These are phyloP conservation scores for Cryptosporidium ubiquitum DNA, from an alignment of 169 alveolate species.

Conservation along the genomic window DNA sequence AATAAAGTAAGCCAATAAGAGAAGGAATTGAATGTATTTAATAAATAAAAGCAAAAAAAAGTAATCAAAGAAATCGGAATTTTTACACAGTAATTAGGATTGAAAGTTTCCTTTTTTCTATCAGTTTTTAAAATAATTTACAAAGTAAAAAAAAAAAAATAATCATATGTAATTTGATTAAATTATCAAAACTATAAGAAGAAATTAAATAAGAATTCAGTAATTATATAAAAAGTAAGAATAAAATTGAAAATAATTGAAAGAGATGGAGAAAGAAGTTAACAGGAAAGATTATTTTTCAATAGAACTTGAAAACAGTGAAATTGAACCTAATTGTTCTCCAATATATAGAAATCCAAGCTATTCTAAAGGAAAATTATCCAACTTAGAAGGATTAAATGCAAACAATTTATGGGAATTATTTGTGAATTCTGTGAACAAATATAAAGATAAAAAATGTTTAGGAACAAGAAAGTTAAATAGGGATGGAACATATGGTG, in stretches of 20 bases:
- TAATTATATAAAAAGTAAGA: background rate
- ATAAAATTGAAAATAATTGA: background rate
- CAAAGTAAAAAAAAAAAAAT: too few species aligned
- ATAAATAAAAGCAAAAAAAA: too few species aligned
- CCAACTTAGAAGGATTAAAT: constrained; percentile 36
- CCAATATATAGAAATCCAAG: constrained; percentile 67
- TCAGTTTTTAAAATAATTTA: background rate
- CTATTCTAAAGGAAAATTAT: constrained; percentile 25
- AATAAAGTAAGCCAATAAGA: background rate
- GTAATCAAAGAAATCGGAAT: background rate
- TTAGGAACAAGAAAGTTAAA: constrained; percentile 25
- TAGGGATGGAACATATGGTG: constrained; percentile 48
- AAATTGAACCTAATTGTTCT: constrained; percentile 3
- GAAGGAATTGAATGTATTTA: background rate
- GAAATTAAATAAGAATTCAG: too few species aligned
- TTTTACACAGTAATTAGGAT: background rate
- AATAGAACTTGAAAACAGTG: background rate
- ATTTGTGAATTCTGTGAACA: constrained; percentile 49
- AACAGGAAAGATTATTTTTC: constrained; percentile 16
- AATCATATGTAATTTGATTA: background rate
- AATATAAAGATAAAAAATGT: constrained; percentile 7
- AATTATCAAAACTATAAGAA: background rate
- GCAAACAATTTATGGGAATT: constrained; percentile 58
- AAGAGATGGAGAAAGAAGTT: background rate
- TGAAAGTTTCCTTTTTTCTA: background rate